phyloP scores from a whole-genome alignment of 805 yeast species.

The Barnettozyma salicaria region DNA sequence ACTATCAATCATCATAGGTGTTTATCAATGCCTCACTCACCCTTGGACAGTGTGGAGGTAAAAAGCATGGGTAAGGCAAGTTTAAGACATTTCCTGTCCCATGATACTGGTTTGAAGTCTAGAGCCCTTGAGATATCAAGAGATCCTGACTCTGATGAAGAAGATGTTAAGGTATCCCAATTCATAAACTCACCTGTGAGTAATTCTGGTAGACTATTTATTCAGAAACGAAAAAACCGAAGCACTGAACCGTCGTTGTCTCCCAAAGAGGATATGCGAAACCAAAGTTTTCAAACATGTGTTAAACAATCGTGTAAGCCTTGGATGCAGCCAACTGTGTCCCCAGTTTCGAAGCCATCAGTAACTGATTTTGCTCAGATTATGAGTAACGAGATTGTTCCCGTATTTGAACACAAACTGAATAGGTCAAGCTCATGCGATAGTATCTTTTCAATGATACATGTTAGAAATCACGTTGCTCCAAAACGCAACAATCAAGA shows the following conservation, averaged over 20 bases:
- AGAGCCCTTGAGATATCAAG: background rate
- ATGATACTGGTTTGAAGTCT: conserved; percentile 23
- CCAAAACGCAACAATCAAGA: conserved; percentile 20
- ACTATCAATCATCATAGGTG: conserved; percentile 5
- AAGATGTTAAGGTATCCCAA: conserved; percentile 15
- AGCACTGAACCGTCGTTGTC: no score
- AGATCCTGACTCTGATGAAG: conserved; percentile 3
- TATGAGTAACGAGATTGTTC: no score
- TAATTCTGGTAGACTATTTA: background rate
- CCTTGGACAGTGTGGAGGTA: background rate
- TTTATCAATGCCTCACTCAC: conserved; percentile 9
- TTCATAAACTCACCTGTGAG: conserved; percentile 12
- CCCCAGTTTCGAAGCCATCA: no score
- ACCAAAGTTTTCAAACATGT: no score
- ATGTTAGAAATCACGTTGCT: conserved; percentile 17
- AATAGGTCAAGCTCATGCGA: conserved; percentile 28
- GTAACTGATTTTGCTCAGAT: no score
- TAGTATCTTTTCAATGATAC: conserved; percentile 24
- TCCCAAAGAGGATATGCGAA: background rate
- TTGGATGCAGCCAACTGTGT: no score
- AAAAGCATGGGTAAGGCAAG: conserved; percentile 3
- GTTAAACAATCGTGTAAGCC: no score
- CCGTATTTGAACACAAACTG: conserved; percentile 22
- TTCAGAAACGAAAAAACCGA: background rate
- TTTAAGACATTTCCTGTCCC: conserved; percentile 24